phyloP scores from a whole-genome alignment of 208 protist genomes.

The Spongospora subterranea region DNA sequence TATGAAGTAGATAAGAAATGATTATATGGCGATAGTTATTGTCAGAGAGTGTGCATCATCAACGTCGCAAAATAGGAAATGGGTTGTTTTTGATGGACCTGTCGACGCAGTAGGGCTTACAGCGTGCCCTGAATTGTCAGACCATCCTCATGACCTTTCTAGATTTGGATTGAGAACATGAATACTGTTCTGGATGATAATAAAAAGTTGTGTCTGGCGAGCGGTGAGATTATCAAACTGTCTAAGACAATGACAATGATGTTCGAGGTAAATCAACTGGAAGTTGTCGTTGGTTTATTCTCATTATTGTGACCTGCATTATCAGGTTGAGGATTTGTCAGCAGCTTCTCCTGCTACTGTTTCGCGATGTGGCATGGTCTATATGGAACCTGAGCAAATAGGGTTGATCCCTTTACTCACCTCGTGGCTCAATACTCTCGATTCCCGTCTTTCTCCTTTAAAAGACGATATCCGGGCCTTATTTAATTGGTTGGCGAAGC shows the following conservation, averaged over 20 bases:
- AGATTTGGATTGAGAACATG: conserved; percentile 72
- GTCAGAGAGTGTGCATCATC: conserved; percentile 53
- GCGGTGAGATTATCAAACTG: conserved; percentile 78
- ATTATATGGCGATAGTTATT: not conserved
- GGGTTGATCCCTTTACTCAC: conserved; percentile 55
- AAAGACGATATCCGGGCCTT: conserved; percentile 20
- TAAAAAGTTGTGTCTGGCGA: conserved; percentile 75
- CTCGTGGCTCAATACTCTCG: conserved; percentile 49
- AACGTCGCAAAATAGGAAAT: conserved; percentile 52
- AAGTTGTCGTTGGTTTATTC: conserved; percentile 72
- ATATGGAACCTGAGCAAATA: conserved; percentile 87
- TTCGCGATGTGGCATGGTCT: conserved; percentile 93
- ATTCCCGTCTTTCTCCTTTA: not conserved
- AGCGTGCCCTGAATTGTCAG: not conserved
- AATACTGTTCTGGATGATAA: conserved; percentile 78
- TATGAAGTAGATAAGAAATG: not conserved
- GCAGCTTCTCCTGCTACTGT: conserved; percentile 84
- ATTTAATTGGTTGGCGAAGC: conserved; percentile 54
- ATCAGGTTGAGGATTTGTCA: conserved; percentile 74
- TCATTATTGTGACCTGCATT: not conserved
- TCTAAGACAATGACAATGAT: conserved; percentile 76
- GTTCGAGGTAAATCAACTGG: conserved; percentile 69
- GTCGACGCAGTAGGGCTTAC: conserved; percentile 81
- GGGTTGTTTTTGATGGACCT: conserved; percentile 91
- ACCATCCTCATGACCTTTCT: not conserved